A percentile compares a stretch with the other conserved stretches of the same genome.
Evolutionary conservation across 208 protist genomes (phyloP).

Genomic region (Leishmania tropica): DNA sequence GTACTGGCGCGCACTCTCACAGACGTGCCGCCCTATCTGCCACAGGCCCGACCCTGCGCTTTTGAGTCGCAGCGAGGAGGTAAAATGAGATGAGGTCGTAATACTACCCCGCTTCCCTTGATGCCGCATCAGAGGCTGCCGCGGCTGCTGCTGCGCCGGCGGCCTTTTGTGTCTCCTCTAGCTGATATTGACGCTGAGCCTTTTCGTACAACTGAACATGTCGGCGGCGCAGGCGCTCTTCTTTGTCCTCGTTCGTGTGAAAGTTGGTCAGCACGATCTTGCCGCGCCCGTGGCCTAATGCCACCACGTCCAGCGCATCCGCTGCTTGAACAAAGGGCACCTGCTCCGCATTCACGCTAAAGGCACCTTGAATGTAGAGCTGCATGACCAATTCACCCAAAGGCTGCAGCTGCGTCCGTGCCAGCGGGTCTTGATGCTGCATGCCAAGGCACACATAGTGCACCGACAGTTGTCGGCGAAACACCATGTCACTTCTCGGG

Average conservation of each 20-base stretch:
- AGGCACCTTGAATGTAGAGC: constrained; percentile 59
- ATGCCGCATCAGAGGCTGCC: neutral
- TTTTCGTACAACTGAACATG: constrained; percentile 29
- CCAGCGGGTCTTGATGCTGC: constrained; percentile 35
- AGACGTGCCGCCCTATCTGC: no score
- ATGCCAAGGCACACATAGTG: constrained; percentile 66
- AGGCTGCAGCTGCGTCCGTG: constrained; percentile 44
- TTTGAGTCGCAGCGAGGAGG: neutral
- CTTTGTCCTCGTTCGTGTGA: constrained; percentile 40
- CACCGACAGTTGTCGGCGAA: constrained; percentile 59
- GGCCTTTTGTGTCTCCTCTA: constrained; percentile 12
- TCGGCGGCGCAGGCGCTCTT: constrained; percentile 30
- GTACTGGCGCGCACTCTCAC: neutral
- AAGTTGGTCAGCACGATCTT: constrained; percentile 73
- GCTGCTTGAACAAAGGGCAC: constrained; percentile 46
- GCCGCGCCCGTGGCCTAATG: constrained; percentile 52
- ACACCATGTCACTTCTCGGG: constrained; percentile 40
- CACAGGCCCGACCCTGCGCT: neutral
- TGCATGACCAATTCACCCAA: constrained; percentile 41
- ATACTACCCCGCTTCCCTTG: neutral
- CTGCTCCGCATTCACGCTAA: constrained; percentile 54
- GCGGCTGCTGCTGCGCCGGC: neutral
- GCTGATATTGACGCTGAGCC: constrained; percentile 24
- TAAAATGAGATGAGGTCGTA: neutral
- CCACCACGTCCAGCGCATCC: constrained; percentile 48